Percentiles rank a stretch among this genome's conserved stretches.
phyloP scores from a whole-genome alignment of 1,284 basidiomycete species.

The Somion occarium region DNA sequence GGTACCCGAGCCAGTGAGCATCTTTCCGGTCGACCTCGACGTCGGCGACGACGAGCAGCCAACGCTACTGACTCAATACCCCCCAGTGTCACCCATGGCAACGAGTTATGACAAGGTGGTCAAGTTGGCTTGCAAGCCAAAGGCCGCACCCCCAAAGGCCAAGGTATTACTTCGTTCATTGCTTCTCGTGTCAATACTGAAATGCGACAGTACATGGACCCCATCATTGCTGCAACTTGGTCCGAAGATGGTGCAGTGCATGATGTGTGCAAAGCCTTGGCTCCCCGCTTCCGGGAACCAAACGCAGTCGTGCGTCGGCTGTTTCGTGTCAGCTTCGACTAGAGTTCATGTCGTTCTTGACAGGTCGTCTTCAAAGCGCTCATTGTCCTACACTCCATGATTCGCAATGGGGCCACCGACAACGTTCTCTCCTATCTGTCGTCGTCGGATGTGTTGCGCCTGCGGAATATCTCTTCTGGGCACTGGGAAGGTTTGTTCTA shows the following conservation, averaged over 20 bases:
- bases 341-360: slow-evolving; percentile 3
- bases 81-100: background rate
- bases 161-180: slow-evolving; percentile 51
- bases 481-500: slow-evolving; percentile 73
- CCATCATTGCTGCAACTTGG: slow-evolving; percentile 93
- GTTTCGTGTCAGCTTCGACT: background rate
- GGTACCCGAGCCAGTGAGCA: no score
- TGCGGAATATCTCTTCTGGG: slow-evolving; percentile 72
- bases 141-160: slow-evolving; percentile 87
- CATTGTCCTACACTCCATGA: slow-evolving; percentile 93
- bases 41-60: background rate
- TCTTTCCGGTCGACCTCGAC: background rate
- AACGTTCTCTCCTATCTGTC: slow-evolving; percentile 84
- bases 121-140: slow-evolving; percentile 92
- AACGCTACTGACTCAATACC: background rate
- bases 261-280: slow-evolving; percentile 87
- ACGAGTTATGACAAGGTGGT: slow-evolving; percentile 81
- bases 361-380: slow-evolving; percentile 96
- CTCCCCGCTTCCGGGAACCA: slow-evolving; percentile 81
- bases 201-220: slow-evolving; percentile 67
- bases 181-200: background rate
- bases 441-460: slow-evolving; percentile 70
- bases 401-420: slow-evolving; percentile 90
- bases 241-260: slow-evolving; percentile 87
- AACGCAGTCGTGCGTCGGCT: slow-evolving; percentile 73